Conservation (phyloP, 805 yeast genomes). For the Saccharomycopsis malanga region DNA sequence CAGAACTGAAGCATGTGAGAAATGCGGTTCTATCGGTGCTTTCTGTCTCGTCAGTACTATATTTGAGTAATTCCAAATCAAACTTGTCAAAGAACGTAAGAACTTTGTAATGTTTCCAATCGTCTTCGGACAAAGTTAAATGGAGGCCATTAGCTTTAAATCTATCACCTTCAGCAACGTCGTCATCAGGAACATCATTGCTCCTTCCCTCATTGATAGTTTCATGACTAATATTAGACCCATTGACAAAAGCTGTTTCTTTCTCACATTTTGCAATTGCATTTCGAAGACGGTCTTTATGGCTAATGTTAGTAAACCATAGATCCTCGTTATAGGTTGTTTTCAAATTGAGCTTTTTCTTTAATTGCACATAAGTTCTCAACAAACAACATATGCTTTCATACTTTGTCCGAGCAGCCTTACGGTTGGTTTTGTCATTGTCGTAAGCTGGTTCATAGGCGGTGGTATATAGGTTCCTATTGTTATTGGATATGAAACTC, state of each 20-base stretch:
- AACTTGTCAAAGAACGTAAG: conserved; percentile 1
- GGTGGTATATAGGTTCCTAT: neutral
- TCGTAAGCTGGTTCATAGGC: neutral
- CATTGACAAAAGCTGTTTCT: no score
- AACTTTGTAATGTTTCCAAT: conserved; percentile 2
- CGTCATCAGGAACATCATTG: no score
- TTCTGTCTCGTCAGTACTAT: neutral
- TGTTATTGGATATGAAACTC: no score
- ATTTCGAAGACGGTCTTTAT: no score
- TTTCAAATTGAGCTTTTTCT: neutral
- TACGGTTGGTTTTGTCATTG: neutral
- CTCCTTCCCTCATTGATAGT: no score
- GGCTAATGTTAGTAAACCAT: neutral
- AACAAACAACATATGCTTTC: neutral
- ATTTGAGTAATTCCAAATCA: neutral
- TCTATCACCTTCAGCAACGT: no score
- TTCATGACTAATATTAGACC: no score
- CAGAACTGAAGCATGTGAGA: neutral
- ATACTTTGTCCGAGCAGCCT: neutral
- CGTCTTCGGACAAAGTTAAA: neutral
- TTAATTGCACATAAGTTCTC: neutral
- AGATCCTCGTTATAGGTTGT: neutral
- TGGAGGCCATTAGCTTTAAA: no score
- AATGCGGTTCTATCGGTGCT: neutral
- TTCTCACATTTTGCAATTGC: no score